Conservation (phyloP, 2,329 filamentous ascomycete genomes). For the Diaporthe vexans region DNA sequence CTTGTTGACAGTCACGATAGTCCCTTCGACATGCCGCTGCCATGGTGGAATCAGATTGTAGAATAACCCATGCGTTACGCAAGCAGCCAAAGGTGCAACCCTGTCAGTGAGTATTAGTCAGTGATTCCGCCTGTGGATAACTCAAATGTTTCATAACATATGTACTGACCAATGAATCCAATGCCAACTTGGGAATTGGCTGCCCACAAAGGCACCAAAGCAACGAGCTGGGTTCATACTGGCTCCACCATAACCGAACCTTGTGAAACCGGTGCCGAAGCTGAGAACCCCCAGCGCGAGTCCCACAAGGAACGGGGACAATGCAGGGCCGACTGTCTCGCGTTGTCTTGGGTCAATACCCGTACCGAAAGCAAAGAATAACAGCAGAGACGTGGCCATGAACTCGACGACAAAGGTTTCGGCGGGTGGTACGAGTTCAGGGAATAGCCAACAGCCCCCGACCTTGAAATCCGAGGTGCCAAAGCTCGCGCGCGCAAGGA, state of each 20-base stretch:
- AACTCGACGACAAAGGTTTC: neutral
- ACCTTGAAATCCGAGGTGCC: neutral
- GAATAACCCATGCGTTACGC: neutral
- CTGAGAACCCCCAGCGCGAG: neutral
- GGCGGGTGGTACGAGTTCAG: neutral
- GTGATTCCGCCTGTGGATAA: neutral
- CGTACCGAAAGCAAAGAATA: neutral
- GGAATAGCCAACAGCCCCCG: conserved; percentile 1
- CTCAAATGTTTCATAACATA: too few relatives aligned
- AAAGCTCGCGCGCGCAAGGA: neutral
- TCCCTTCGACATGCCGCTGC: neutral
- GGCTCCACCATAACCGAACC: neutral
- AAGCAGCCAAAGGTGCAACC: neutral
- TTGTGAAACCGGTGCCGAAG: neutral
- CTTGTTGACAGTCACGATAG: neutral
- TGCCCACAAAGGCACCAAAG: neutral
- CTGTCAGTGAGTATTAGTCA: neutral
- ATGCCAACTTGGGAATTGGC: neutral
- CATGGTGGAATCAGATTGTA: neutral
- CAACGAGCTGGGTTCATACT: conserved; percentile 5
- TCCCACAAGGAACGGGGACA: neutral
- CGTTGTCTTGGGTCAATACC: neutral
- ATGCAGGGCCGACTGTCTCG: neutral
- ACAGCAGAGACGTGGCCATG: neutral
- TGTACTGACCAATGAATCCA: conserved; percentile 6